Evolutionary conservation across 1,139 yeast species (phyloP), one percentile per base, ranked within the genome.

Genomic region (Kodamaea sp.): DNA sequence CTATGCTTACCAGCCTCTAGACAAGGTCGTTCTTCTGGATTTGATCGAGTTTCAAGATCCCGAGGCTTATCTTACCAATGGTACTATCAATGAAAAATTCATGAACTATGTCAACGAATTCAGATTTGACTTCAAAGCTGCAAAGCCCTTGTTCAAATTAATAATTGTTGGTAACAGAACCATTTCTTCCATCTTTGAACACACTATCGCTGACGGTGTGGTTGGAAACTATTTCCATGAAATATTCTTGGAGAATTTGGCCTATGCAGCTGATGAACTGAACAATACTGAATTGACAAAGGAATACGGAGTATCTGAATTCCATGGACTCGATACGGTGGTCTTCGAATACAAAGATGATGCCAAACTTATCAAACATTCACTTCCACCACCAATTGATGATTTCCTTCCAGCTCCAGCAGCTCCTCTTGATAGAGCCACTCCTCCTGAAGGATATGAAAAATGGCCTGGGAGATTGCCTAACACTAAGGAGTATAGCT

Each of bases 191-290:
- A 55, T 57, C 0, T 58, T 66, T 24, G 76, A 70, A 31, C 76
- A 70, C 42, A 59, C 73, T 1, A 55, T 67, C 19, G 62, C 59
- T 10, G 76, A 70, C 46, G 76, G 76, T 0, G 50, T 67, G 5
- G 70, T 62, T n/a, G 74, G 65, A 0, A 53, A 51, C 24, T 53
- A 55, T 29, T 62, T 70, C 46, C 74, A 69, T 39, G 67, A 68
- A 44, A 51, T 57, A 9, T 56, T 70, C 18, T 44, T 66, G 14
- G 55, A 59, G 14, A 59, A 57, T 31, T 47, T 66, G 37, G 56
- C 55, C 1, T 45, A 37, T 25, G 51, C 53, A 11, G 51, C 47
- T 12, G 45, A 50, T 15, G 28, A 34, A 0, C 34, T 30, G 0
- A 42, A 45, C 19, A 29, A 30, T 3, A 35, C 24, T 2, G 44